A percentile compares a stretch with the other conserved stretches of the same genome.
Conservation (phyloP, 192 early-diverging fungal genomes). For the Backusella circina region DNA sequence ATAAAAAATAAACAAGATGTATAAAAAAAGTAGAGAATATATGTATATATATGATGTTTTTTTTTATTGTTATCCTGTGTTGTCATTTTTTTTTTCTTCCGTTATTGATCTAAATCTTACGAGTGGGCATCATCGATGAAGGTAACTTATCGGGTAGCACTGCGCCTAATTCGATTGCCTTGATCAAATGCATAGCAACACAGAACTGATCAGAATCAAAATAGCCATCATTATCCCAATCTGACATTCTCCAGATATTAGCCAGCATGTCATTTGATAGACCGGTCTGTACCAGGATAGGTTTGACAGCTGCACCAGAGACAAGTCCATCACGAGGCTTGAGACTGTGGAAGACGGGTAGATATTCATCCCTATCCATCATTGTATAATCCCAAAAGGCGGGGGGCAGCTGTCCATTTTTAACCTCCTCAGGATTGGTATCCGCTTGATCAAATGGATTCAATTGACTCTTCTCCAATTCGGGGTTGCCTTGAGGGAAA, state of each 20-base stretch:
- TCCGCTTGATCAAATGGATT: conserved; percentile 49
- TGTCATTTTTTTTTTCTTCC: no score
- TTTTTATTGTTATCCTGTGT: neutral
- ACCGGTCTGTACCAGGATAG: conserved; percentile 62
- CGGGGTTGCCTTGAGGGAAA: conserved; percentile 75
- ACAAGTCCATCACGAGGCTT: conserved; percentile 56
- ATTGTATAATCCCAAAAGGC: conserved; percentile 53
- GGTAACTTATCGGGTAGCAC: conserved; percentile 47
- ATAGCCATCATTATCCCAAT: conserved; percentile 81
- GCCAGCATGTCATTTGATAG: conserved; percentile 60
- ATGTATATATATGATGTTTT: neutral
- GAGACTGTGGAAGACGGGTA: conserved; percentile 45
- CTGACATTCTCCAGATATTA: conserved; percentile 72
- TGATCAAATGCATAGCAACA: conserved; percentile 73
- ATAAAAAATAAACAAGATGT: neutral
- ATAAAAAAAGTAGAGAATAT: neutral
- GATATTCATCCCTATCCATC: conserved; percentile 47
- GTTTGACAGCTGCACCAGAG: conserved; percentile 50
- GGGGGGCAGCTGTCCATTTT: conserved; percentile 32
- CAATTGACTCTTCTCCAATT: conserved; percentile 52
- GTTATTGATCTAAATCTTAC: conserved; percentile 22
- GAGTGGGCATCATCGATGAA: conserved; percentile 37
- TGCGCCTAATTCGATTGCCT: conserved; percentile 42
- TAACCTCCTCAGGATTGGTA: neutral
- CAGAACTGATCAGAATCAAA: conserved; percentile 82